Evolutionary conservation across 108 stramenopile genomes (phyloP), one percentile per base, ranked within the genome.

Genomic region (Seminavis robusta): DNA sequence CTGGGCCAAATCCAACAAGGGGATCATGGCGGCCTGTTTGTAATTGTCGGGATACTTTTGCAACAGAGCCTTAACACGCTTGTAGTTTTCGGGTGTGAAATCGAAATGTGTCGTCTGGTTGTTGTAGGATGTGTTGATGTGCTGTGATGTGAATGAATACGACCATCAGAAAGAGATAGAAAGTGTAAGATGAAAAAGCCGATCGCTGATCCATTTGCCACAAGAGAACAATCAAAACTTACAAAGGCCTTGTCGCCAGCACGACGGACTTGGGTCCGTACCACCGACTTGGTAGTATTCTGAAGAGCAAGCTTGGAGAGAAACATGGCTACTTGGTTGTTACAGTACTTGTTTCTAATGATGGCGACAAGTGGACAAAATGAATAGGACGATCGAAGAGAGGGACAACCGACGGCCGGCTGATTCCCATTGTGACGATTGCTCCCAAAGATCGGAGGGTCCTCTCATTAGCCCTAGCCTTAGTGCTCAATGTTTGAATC

Each of bases 21-120:
- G 97, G 50, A 97, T 97, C 67, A 94, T 94, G 16, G 84, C 98
- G 27, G 94, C 89, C 60, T 93, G 89, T 57, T 94, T 96, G 91
- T 98, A 99, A 73, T 98, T 98, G 64, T 89, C 79, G 34, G 99
- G 99, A 61, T 99, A 99, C 73, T 95, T 95, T 25, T 72, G 64
- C 17, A 98, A 65, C 46, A 95, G 84, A 13, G 56, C 57, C 27
- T 86, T 77, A 42, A 95, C 98, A 5, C 90, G 85, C 53, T 87
- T 74, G 71, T 98, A 96, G 67, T 98, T 98, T 67, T 95, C 98
- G 15, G 83, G 80, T 20, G 78, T 90, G 66, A 97, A 98, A 57
- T 98, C 98, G 56, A 97, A 97, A 61, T 68, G 77, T 16, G 95
- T 95, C 26, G 79, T 76, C 47, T 61, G 62, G 44, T 83, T 96